Percentiles rank a stretch among this genome's conserved stretches.
Evolutionary conservation across 1,284 basidiomycete species (phyloP).

Genomic region (Wallemia mellicola): DNA sequence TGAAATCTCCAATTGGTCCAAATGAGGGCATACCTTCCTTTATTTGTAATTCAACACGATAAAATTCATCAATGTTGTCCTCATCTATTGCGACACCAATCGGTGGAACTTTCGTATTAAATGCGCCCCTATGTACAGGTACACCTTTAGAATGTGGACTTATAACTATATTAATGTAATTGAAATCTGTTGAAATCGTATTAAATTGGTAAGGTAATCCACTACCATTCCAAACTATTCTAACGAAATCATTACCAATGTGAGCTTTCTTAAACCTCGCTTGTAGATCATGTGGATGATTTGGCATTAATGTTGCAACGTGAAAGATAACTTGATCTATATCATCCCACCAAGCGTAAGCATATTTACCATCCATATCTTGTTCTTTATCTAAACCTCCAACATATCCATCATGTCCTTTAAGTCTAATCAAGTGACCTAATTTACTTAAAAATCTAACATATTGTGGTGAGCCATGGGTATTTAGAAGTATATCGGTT

Average conservation of each 20-base stretch:
- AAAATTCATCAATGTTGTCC: conserved; percentile 59
- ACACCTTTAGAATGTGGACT: conserved; percentile 61
- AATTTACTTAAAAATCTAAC: conserved; percentile 70
- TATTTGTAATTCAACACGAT: conserved; percentile 62
- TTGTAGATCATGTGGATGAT: conserved; percentile 30
- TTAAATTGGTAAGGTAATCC: conserved; percentile 63
- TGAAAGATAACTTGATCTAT: conserved; percentile 87
- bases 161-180: conserved; percentile 91
- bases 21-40: conserved; percentile 69
- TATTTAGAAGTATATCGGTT: conserved; percentile 60
- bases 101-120: conserved; percentile 19
- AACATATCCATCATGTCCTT: conserved; percentile 81
- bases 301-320: conserved; percentile 91
- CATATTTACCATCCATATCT: conserved; percentile 54
- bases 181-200: conserved; percentile 72
- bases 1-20: conserved; percentile 63
- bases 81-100: conserved; percentile 36
- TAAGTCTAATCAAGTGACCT: conserved; percentile 63
- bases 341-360: conserved; percentile 97
- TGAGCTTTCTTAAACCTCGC: conserved; percentile 64
- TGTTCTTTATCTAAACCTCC: conserved; percentile 67
- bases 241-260: conserved; percentile 79
- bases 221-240: conserved; percentile 93
- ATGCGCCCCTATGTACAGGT: neutral
- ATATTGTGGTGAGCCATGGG: conserved; percentile 78